Conservation (phyloP, 1,284 basidiomycete species). For the Ustilago crameri region DNA sequence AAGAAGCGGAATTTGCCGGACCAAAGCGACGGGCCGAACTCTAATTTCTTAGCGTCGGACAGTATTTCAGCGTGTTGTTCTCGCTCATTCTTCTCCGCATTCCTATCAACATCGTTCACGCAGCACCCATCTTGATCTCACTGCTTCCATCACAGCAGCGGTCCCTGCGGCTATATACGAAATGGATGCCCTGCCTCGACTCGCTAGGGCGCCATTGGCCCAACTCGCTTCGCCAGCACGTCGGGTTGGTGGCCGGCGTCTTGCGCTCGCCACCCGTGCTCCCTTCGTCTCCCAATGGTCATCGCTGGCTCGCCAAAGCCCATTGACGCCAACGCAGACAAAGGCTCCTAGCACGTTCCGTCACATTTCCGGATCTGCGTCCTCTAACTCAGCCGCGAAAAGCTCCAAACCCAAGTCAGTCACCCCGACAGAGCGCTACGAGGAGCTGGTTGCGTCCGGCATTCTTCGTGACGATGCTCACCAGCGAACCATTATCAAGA, state of each 20-base stretch:
- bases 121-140: too few relatives aligned
- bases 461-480: conserved; percentile 81
- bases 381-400: conserved; percentile 15
- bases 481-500: conserved; percentile 84
- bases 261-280: conserved; percentile 9
- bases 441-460: conserved; percentile 78
- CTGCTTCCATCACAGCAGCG: too few relatives aligned
- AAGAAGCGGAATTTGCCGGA: conserved; percentile 28
- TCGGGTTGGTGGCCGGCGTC: conserved; percentile 21
- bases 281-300: conserved; percentile 6
- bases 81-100: not conserved
- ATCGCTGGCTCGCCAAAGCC: not conserved
- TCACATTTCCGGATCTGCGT: conserved; percentile 7
- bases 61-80: not conserved
- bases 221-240: conserved; percentile 20
- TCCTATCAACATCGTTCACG: not conserved
- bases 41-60: conserved; percentile 17
- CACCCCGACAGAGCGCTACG: conserved; percentile 77
- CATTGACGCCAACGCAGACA: not conserved
- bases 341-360: not conserved
- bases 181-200: conserved; percentile 20
- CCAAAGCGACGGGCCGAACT: conserved; percentile 3
- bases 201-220: not conserved
- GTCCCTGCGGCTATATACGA: too few relatives aligned
- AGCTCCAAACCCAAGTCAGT: conserved; percentile 20